Percentiles rank a stretch among this genome's conserved stretches.
Evolutionary conservation across 768 basidiomycete genomes (phyloP).

Genomic region (Russula abietina): DNA sequence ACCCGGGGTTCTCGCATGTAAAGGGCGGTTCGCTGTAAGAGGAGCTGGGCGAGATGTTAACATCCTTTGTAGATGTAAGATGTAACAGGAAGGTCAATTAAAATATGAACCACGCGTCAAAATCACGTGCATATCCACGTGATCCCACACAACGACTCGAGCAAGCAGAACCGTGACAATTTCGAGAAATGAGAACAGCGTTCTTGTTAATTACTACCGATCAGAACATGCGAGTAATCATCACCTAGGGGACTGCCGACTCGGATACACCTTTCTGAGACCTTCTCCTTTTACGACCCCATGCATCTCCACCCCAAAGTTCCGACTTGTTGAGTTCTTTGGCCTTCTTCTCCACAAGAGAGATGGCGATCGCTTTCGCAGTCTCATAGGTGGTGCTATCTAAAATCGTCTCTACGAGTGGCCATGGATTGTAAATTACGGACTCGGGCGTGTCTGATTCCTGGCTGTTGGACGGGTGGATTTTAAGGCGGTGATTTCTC

Average conservation of each 20-base stretch:
- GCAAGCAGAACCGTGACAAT: too few relatives aligned
- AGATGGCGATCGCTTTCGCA: neutral
- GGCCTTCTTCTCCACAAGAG: neutral
- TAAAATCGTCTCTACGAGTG: neutral
- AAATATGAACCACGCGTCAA: neutral
- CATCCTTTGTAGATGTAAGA: slow-evolving; percentile 6
- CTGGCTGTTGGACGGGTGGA: neutral
- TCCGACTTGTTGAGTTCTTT: neutral
- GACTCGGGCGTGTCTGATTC: neutral
- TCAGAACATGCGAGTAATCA: too few relatives aligned
- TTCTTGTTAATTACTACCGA: too few relatives aligned
- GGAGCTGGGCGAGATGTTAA: slow-evolving; percentile 25
- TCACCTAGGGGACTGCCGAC: neutral
- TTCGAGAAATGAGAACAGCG: too few relatives aligned
- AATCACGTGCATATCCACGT: slow-evolving; percentile 1
- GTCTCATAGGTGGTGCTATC: neutral
- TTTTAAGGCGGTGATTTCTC: neutral
- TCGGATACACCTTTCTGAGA: neutral
- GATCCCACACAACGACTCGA: too few relatives aligned
- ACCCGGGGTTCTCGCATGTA: slow-evolving; percentile 50
- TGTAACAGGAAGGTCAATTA: neutral
- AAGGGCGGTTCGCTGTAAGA: slow-evolving; percentile 29
- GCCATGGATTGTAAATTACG: neutral
- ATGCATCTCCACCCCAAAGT: neutral
- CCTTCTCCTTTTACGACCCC: neutral